Evolutionary conservation across 129 eudicot species (phyloP), one percentile per base, ranked within the genome.

Genomic region (Tanacetum coccineum): DNA sequence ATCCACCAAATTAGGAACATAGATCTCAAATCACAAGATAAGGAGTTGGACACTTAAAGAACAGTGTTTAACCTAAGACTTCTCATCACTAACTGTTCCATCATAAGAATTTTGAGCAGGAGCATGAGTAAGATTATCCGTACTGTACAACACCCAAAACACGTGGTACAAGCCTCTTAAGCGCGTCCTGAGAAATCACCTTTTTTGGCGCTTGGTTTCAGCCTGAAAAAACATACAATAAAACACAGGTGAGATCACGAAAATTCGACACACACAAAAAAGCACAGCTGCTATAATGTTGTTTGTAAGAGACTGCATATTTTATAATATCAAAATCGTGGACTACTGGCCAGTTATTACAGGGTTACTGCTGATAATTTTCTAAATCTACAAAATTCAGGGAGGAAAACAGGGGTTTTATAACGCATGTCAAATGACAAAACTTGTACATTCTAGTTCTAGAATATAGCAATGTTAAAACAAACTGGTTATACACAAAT

Each of bases 161-260:
- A 67, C 64, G n/a, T 40, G 45, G 48, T 15, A 50, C 65, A 22
- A 28, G 36, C 62, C 59, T 22, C 64, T 55, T 46, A 25, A 17
- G 30, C 64, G 47, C 78, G 55, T 22, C 59, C 4, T 30, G 1
- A 30, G 45, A 25, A n/a, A 21, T 73, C 73, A 79, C 75, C 49
- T 62, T 71, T 68, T 78, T 60, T 73, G 82, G 40, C 82, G 79
- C 74, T 79, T 79, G 57, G 30, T 66, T 59, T 55, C 79, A 28
- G 19, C 32, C 82, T 79, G 75, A 53, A 42, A 42, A 71, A 62
- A 58, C 45, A 62, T n/a, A 57, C 54, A 62, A 6, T 17, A 22
- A 70, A 3, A 36, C 36, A 26, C 40, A 55, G 11, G 21, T 53
- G 19, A 59, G 49, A 63, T 51, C 17, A 39, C 21, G 45, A 62